Percentiles rank a stretch among this genome's conserved stretches.
phyloP scores from a whole-genome alignment of 2,329 filamentous ascomycete species.

The Albophoma yamanashiensis region DNA sequence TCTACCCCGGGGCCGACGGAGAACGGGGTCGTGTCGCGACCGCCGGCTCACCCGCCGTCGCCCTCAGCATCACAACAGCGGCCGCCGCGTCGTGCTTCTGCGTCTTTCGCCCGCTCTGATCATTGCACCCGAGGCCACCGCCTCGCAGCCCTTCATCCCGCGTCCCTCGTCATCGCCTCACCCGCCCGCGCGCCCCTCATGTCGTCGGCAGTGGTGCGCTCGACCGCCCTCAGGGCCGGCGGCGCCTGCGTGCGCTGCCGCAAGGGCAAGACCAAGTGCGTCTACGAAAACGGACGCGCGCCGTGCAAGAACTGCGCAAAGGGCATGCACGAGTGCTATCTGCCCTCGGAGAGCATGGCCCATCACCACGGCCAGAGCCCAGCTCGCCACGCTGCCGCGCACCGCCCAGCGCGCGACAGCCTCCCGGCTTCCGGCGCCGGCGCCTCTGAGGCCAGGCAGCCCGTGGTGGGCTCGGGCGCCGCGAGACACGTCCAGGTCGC shows the following conservation, averaged over 20 bases:
- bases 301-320: slow-evolving; percentile 55
- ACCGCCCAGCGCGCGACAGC: slow-evolving; percentile 42
- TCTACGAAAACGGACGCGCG: slow-evolving; percentile 52
- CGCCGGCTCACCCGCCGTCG: slow-evolving; percentile 1
- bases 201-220: slow-evolving; percentile 40
- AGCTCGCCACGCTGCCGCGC: slow-evolving; percentile 34
- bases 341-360: slow-evolving; percentile 49
- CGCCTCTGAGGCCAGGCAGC: slow-evolving; percentile 32
- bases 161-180: background rate
- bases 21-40: slow-evolving; percentile 7
- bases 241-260: slow-evolving; percentile 52
- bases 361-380: slow-evolving; percentile 50
- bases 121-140: background rate
- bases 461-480: slow-evolving; percentile 28
- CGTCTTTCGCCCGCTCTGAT: background rate
- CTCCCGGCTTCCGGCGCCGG: slow-evolving; percentile 41
- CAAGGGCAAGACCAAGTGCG: slow-evolving; percentile 54
- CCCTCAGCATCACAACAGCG: background rate
- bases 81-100: background rate
- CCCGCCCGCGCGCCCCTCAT: slow-evolving; percentile 15
- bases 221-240: slow-evolving; percentile 49
- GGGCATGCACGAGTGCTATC: slow-evolving; percentile 53
- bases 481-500: slow-evolving; percentile 36
- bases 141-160: background rate
- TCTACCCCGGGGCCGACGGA: slow-evolving; percentile 5